Evolutionary conservation across 148 eudicot species (phyloP).

Genomic region (Nepenthes gracilis): DNA sequence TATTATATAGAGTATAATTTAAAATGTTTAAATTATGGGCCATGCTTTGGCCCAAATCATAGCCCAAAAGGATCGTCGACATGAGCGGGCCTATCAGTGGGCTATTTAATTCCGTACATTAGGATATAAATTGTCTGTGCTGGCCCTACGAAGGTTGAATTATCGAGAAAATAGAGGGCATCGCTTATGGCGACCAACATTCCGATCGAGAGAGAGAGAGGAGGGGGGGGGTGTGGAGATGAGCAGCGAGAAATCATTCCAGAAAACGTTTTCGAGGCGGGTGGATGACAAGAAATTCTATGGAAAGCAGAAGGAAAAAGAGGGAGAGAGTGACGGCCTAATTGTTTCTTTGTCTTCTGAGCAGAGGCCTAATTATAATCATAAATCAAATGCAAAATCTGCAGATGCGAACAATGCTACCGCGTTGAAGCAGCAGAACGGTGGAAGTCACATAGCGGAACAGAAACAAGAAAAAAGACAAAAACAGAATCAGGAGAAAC

Average conservation of each 20-base stretch:
- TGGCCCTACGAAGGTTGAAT: too few relatives aligned
- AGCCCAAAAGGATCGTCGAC: too few relatives aligned
- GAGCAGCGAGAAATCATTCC: slow-evolving; percentile 9
- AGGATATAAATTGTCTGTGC: too few relatives aligned
- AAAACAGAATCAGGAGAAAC: slow-evolving; percentile 1
- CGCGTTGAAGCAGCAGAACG: too few relatives aligned
- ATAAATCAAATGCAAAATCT: background rate
- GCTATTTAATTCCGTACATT: too few relatives aligned
- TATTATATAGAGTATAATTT: too few relatives aligned
- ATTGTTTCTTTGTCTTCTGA: background rate
- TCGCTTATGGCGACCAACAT: too few relatives aligned
- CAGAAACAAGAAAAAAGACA: background rate
- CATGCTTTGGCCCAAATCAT: too few relatives aligned
- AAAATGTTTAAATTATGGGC: too few relatives aligned
- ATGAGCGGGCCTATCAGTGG: too few relatives aligned
- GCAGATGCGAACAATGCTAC: background rate
- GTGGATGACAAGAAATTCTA: background rate
- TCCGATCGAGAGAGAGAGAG: too few relatives aligned
- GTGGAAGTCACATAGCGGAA: background rate
- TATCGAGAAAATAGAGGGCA: too few relatives aligned
- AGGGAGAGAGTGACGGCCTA: background rate
- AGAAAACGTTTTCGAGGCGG: slow-evolving; percentile 5
- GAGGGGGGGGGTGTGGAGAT: slow-evolving; percentile 5
- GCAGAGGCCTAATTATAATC: background rate
- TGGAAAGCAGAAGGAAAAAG: background rate